Conservation (phyloP, 2,329 filamentous ascomycete species). For the Botryotinia calthae region DNA sequence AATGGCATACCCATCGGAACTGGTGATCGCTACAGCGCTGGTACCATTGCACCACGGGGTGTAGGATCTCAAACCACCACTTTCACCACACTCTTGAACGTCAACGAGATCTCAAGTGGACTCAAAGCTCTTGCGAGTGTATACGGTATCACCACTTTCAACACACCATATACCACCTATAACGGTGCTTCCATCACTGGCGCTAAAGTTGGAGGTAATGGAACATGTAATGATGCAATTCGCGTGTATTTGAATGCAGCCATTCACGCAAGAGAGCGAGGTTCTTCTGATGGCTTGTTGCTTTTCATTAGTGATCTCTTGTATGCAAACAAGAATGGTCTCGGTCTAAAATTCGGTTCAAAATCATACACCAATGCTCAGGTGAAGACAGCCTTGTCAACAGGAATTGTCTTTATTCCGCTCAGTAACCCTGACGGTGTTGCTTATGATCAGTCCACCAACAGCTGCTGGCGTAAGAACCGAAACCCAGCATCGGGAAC, state of each 20-base stretch:
- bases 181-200: conserved; percentile 43
- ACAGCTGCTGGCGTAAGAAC: conserved; percentile 56
- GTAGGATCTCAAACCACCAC: conserved; percentile 42
- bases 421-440: conserved; percentile 56
- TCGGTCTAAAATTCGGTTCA: conserved; percentile 51
- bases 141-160: conserved; percentile 43
- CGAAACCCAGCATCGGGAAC: conserved; percentile 46
- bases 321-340: conserved; percentile 48
- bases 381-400: conserved; percentile 50
- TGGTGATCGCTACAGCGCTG: conserved; percentile 45
- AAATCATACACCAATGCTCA: conserved; percentile 52
- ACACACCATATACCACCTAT: conserved; percentile 45
- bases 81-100: conserved; percentile 44
- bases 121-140: conserved; percentile 43
- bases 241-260: conserved; percentile 53
- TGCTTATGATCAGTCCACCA: conserved; percentile 48
- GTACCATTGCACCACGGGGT: conserved; percentile 43
- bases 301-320: conserved; percentile 59
- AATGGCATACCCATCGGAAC: conserved; percentile 42
- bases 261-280: conserved; percentile 58
- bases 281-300: conserved; percentile 54
- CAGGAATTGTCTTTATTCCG: conserved; percentile 53
- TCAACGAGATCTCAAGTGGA: conserved; percentile 44
- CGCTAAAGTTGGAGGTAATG: conserved; percentile 45
- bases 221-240: conserved; percentile 44